phyloP scores from a whole-genome alignment of 805 yeast genomes.

The Candida sphagnicola region DNA sequence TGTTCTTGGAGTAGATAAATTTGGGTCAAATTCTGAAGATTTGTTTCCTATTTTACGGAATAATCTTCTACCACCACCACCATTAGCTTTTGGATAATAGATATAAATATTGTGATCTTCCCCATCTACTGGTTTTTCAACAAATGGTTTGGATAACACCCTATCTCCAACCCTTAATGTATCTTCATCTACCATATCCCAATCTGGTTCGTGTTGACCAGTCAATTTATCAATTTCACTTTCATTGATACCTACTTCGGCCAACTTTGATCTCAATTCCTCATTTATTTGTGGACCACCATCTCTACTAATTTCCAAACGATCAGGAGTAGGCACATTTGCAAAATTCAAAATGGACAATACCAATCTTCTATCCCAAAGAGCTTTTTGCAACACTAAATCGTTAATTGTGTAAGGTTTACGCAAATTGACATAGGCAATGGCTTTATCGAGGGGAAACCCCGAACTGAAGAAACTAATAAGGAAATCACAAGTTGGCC shows the following conservation, averaged over 20 bases:
- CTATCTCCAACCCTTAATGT: constrained; percentile 73
- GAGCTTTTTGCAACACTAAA: constrained; percentile 80
- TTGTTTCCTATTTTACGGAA: constrained; percentile 97
- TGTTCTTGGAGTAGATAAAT: constrained; percentile 68
- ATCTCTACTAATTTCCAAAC: constrained; percentile 89
- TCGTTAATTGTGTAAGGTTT: constrained; percentile 91
- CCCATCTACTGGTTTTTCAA: constrained; percentile 98
- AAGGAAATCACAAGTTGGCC: constrained; percentile 98
- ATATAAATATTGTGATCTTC: constrained; percentile 96
- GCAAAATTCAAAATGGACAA: constrained; percentile 72
- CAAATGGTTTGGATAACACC: constrained; percentile 81
- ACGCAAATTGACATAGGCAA: constrained; percentile 79
- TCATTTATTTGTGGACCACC: constrained; percentile 87
- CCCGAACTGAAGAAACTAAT: constrained; percentile 94
- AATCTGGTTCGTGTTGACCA: constrained; percentile 66
- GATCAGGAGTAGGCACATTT: constrained; percentile 83
- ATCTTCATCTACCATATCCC: constrained; percentile 82
- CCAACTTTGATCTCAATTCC: constrained; percentile 46
- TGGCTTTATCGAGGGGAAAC: constrained; percentile 94
- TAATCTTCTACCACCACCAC: constrained; percentile 95
- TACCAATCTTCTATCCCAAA: constrained; percentile 97
- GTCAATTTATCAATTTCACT: constrained; percentile 57
- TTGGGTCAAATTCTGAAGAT: constrained; percentile 92
- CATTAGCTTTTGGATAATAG: constrained; percentile 80
- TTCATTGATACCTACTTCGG: constrained; percentile 35